phyloP scores from a whole-genome alignment of 352 stramenopile genomes.

The Phytophthora pisi region DNA sequence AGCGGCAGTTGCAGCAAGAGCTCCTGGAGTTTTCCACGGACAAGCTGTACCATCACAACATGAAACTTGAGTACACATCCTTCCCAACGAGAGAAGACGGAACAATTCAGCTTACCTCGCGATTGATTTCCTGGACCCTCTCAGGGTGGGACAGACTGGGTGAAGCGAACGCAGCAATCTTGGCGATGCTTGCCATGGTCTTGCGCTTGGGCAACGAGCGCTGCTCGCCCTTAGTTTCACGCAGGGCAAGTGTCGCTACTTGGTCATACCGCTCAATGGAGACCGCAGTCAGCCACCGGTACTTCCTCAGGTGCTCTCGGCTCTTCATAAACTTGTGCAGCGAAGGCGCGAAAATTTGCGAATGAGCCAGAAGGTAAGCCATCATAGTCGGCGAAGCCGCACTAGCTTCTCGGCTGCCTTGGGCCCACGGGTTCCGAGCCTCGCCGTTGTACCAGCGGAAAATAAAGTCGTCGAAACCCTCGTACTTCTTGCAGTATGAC shows the following conservation, averaged over 20 bases:
- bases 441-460: slow-evolving; percentile 83
- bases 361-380: slow-evolving; percentile 68
- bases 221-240: slow-evolving; percentile 58
- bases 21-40: slow-evolving; percentile 62
- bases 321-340: slow-evolving; percentile 72
- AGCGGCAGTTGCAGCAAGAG: slow-evolving; percentile 64
- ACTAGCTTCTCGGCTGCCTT: slow-evolving; percentile 17
- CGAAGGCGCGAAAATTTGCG: slow-evolving; percentile 57
- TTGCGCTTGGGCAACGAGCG: slow-evolving; percentile 66
- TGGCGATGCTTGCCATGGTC: slow-evolving; percentile 79
- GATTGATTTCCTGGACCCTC: slow-evolving; percentile 58
- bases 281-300: slow-evolving; percentile 73
- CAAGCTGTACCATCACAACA: slow-evolving; percentile 42
- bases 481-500: slow-evolving; percentile 60
- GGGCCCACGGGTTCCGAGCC: slow-evolving; percentile 69
- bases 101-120: slow-evolving; percentile 48
- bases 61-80: neutral
- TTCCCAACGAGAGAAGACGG: neutral
- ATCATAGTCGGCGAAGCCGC: slow-evolving; percentile 43
- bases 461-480: slow-evolving; percentile 69
- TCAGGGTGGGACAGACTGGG: slow-evolving; percentile 43
- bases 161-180: slow-evolving; percentile 75
- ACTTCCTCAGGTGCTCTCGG: slow-evolving; percentile 58
- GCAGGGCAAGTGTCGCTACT: slow-evolving; percentile 55
- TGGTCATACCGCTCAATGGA: slow-evolving; percentile 71